A percentile compares a stretch with the other conserved stretches of the same genome.
phyloP scores from a whole-genome alignment of 345 rosid species.

The Triadica sebifera region DNA sequence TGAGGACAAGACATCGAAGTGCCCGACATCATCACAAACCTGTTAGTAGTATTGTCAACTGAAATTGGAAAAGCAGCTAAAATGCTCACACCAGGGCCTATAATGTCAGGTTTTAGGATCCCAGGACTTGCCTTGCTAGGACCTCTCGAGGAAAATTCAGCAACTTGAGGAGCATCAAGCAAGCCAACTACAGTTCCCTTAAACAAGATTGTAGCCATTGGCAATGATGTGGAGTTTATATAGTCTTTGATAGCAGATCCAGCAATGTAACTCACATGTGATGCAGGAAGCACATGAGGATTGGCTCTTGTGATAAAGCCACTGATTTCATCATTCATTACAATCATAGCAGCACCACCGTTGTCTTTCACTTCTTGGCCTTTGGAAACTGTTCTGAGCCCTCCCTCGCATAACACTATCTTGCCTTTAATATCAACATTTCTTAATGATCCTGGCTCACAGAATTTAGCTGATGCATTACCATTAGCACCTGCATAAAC shows the following conservation, averaged over 20 bases:
- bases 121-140: conserved; percentile 17
- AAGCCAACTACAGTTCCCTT: conserved; percentile 11
- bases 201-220: conserved; percentile 8
- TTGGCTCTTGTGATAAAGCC: conserved; percentile 2
- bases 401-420: conserved; percentile 12
- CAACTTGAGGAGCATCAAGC: conserved; percentile 16
- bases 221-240: conserved; percentile 1
- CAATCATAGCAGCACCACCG: conserved; percentile 20
- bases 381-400: not conserved
- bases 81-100: conserved; percentile 25
- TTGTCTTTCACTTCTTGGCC: conserved; percentile 18
- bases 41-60: not conserved
- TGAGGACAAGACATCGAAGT: conserved; percentile 66
- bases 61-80: conserved; percentile 11
- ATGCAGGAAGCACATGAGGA: conserved; percentile 16
- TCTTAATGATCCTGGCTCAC: conserved; percentile 3
- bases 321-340: conserved; percentile 4
- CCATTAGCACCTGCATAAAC: conserved; percentile 10
- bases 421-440: conserved; percentile 13
- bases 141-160: conserved; percentile 14
- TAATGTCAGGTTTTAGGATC: conserved; percentile 25
- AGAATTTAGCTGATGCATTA: not conserved
- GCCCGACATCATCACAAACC: conserved; percentile 33
- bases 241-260: conserved; percentile 8
- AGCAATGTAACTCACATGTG: conserved; percentile 10